phyloP scores from a whole-genome alignment of 2,329 filamentous ascomycete genomes.

The Xylariomycetidae sp. region DNA sequence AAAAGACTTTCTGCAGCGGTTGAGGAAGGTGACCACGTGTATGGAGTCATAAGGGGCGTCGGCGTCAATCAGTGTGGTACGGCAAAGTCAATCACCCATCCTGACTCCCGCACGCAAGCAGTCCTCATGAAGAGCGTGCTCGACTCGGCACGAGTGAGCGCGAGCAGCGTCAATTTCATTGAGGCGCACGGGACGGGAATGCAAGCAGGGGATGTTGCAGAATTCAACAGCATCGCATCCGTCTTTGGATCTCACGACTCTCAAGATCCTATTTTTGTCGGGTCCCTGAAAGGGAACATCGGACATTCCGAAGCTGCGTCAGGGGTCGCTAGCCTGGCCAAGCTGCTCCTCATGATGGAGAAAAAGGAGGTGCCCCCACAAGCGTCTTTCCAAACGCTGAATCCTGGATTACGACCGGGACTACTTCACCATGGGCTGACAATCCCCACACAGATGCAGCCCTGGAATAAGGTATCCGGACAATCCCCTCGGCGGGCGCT shows the following conservation, averaged over 20 bases:
- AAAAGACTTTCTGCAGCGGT: slow-evolving; percentile 45
- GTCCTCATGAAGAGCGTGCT: slow-evolving; percentile 48
- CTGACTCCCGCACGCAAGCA: slow-evolving; percentile 12
- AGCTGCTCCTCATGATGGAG: slow-evolving; percentile 22
- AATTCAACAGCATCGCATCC: slow-evolving; percentile 36
- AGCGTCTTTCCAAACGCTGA: slow-evolving; percentile 21
- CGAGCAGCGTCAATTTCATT: slow-evolving; percentile 56
- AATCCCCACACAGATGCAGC: slow-evolving; percentile 1
- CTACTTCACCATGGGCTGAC: slow-evolving; percentile 2
- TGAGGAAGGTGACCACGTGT: slow-evolving; percentile 29
- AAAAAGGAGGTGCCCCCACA: slow-evolving; percentile 16
- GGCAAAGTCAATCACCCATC: slow-evolving; percentile 19
- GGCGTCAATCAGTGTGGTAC: slow-evolving; percentile 13
- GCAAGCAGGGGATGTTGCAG: slow-evolving; percentile 58
- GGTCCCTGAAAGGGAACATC: slow-evolving; percentile 21
- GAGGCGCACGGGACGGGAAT: slow-evolving; percentile 66
- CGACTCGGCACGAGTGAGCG: slow-evolving; percentile 49
- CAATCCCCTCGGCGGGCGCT: slow-evolving; percentile 18
- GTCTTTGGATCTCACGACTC: slow-evolving; percentile 31
- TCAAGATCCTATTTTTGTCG: slow-evolving; percentile 38
- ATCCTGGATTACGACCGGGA: slow-evolving; percentile 16
- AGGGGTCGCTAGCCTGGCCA: slow-evolving; percentile 20
- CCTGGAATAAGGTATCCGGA: slow-evolving; percentile 3
- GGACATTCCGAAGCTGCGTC: slow-evolving; percentile 23
- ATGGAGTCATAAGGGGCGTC: slow-evolving; percentile 11